Base-by-base conservation (phyloP, 2,329 filamentous ascomycete species). In the Claviceps quebecensis region DNA sequence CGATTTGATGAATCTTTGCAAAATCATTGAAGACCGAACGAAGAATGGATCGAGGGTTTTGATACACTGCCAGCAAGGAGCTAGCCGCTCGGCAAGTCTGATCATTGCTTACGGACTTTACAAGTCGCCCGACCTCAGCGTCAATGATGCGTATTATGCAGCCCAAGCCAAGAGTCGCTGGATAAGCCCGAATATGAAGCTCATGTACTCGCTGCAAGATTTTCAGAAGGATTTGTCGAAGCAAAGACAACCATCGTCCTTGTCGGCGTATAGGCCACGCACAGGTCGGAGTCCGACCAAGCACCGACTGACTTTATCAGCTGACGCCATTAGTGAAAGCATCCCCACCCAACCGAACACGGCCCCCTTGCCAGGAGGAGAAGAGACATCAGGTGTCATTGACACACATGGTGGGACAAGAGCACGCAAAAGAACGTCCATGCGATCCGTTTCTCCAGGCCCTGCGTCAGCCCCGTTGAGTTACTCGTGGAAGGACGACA, bases 151-250 rank as follows among this genome's bases (percentile, higher is more conserved):
- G 2, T 93, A 93, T 63, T 81, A 88, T 62, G 77, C 82, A 2
- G 86, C 87, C 2, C 88, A 94, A 67, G 76, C 79, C 50, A 85
- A 85, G 68, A 93, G 87, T 65, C 81, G 77, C 61, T 94, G 87
- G 87, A 91, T 94, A 59, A 89, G 87, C 53, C 87, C 87, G 0
- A 94, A 94, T 65, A 94, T 94, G 87, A 87, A 87, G 58, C 73
- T 94, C 57, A 89, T 94, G 75, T 93, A 93, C 73, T 89, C 87
- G 58, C 71, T 94, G 47, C 86, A 90, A 64, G 86, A 91, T 61
- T 91, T 90, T 62, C 80, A 83, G 58, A 83, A 83, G 60, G 72
- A 82, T 47, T 64, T 83, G 3, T 67, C 73, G 1, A 75, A 72
- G 60, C 78, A 71, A 64, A 75, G 69, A 56, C 54, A 67, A 4